These are phyloP conservation scores for Barnettozyma siamensis DNA, from an alignment of 805 yeast species.

Conservation along the genomic window DNA sequence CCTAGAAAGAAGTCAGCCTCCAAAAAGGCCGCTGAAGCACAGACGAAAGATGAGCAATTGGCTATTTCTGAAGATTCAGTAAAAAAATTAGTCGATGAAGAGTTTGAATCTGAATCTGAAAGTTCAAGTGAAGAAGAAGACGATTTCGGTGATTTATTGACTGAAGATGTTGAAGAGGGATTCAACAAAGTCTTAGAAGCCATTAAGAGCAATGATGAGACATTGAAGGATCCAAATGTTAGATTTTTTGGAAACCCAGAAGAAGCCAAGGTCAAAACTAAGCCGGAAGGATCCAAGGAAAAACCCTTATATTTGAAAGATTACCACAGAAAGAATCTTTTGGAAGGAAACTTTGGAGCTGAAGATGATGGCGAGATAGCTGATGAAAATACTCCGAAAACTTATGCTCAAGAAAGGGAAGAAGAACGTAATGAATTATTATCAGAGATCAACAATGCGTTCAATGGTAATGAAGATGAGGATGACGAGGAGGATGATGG, in stretches of 20 bases:
- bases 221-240: slow-evolving; percentile 59
- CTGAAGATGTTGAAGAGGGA: slow-evolving; percentile 80
- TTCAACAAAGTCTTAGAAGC: slow-evolving; percentile 67
- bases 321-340: slow-evolving; percentile 78
- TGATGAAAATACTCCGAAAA: slow-evolving; percentile 46
- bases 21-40: slow-evolving; percentile 56
- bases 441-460: slow-evolving; percentile 69
- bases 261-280: slow-evolving; percentile 25
- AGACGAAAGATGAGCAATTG: slow-evolving; percentile 21
- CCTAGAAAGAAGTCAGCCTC: slow-evolving; percentile 86
- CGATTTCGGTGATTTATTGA: slow-evolving; percentile 81
- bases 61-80: slow-evolving; percentile 15
- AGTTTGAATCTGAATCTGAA: slow-evolving; percentile 35
- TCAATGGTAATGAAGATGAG: slow-evolving; percentile 39
- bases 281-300: slow-evolving; percentile 26
- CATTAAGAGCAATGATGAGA: slow-evolving; percentile 59
- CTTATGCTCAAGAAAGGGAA: slow-evolving; percentile 68
- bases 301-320: slow-evolving; percentile 89
- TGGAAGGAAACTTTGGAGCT: slow-evolving; percentile 53
- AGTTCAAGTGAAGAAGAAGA: slow-evolving; percentile 67
- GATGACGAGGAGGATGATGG: slow-evolving; percentile 39
- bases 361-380: slow-evolving; percentile 48
- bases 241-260: slow-evolving; percentile 71
- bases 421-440: slow-evolving; percentile 73
- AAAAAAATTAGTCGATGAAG: slow-evolving; percentile 27